Conservation (phyloP, 139 green algal genomes). For the Closterium sp. region DNA sequence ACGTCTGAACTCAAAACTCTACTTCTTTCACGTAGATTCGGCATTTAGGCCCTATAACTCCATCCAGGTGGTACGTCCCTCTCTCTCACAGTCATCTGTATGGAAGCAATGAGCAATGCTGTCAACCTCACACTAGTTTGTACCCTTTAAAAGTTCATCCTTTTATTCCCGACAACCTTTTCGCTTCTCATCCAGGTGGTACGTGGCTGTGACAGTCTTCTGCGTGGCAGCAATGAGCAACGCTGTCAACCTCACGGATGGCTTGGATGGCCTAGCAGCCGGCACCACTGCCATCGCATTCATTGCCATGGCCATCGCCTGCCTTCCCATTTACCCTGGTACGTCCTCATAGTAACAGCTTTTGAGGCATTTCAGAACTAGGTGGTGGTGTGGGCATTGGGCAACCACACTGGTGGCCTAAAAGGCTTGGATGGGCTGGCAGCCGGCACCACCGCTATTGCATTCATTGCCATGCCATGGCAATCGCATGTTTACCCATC, state of each 20-base stretch:
- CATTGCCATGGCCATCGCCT: slow-evolving; percentile 31
- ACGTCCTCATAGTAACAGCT: slow-evolving; percentile 33
- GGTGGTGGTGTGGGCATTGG: slow-evolving; percentile 57
- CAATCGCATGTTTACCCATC: slow-evolving; percentile 16
- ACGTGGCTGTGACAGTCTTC: slow-evolving; percentile 49
- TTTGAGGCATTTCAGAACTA: slow-evolving; percentile 46
- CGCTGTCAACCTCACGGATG: slow-evolving; percentile 65
- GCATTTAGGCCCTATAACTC: no score
- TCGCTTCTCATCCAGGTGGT: background rate
- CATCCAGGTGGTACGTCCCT: slow-evolving; percentile 42
- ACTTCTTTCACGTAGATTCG: no score
- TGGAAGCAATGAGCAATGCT: slow-evolving; percentile 57
- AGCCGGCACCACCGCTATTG: slow-evolving; percentile 40
- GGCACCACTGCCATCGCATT: slow-evolving; percentile 42
- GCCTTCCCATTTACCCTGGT: slow-evolving; percentile 46
- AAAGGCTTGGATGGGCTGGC: slow-evolving; percentile 64
- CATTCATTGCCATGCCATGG: slow-evolving; percentile 45
- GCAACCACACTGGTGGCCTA: slow-evolving; percentile 65
- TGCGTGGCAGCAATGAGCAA: slow-evolving; percentile 57
- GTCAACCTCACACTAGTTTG: slow-evolving; percentile 58
- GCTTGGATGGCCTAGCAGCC: slow-evolving; percentile 60
- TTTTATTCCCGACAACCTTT: no score
- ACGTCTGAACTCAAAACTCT: no score
- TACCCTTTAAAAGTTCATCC: background rate
- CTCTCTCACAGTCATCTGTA: slow-evolving; percentile 49